phyloP scores from a whole-genome alignment of 306 rosid species.

The Corylus avellana region DNA sequence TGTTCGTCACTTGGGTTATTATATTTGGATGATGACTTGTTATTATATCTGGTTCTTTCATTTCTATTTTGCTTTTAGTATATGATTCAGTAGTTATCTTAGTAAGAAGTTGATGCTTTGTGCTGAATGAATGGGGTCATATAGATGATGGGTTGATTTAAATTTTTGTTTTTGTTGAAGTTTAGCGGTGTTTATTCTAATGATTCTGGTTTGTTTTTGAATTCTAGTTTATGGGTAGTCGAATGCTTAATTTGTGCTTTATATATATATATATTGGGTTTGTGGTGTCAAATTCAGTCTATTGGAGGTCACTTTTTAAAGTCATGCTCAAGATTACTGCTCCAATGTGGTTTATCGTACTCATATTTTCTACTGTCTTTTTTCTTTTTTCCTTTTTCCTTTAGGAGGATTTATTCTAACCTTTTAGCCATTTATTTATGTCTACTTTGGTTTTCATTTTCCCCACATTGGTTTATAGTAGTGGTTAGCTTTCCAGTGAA shows the following conservation, averaged over 20 bases:
- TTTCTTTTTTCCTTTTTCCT: neutral
- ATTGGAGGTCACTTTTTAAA: neutral
- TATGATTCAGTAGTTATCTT: neutral
- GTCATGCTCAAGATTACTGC: neutral
- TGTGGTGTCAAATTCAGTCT: neutral
- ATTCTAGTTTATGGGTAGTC: conserved; percentile 13
- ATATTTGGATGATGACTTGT: no score
- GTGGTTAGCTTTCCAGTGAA: neutral
- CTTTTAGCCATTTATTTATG: neutral
- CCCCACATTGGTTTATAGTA: neutral
- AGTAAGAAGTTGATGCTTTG: neutral
- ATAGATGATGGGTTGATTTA: conserved; percentile 7
- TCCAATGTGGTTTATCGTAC: neutral
- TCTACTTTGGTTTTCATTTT: neutral
- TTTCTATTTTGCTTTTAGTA: conserved; percentile 2
- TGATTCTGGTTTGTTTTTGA: conserved; percentile 18
- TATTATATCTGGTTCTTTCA: neutral
- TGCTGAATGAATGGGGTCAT: neutral
- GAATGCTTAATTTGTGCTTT: neutral
- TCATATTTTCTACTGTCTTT: neutral
- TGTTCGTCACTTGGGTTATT: no score
- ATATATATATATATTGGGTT: neutral
- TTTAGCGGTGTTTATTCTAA: neutral
- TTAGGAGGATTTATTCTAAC: neutral
- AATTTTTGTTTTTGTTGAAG: neutral